A percentile compares a stretch with the other conserved stretches of the same genome.
Conservation (phyloP, 1,284 basidiomycete genomes). For the Heterobasidion parviporum region DNA sequence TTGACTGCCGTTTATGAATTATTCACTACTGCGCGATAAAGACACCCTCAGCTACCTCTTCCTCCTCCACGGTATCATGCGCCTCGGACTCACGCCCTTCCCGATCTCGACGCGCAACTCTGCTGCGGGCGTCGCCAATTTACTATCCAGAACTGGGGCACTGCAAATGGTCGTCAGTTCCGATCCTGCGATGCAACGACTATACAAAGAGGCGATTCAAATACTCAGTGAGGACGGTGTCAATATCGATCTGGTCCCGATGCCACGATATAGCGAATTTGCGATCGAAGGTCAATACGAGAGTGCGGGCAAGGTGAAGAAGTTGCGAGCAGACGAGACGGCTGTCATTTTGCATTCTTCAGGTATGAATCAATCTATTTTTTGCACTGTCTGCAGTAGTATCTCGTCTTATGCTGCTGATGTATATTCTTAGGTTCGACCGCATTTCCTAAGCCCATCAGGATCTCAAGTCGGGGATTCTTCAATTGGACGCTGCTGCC, state of each 20-base stretch:
- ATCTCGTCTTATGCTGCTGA: too few relatives aligned
- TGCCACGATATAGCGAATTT: neutral
- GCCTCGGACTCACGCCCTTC: slow-evolving; percentile 23
- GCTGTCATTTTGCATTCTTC: too few relatives aligned
- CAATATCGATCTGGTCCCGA: slow-evolving; percentile 7
- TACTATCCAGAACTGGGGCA: slow-evolving; percentile 21
- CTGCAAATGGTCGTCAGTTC: slow-evolving; percentile 20
- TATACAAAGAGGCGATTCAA: slow-evolving; percentile 9
- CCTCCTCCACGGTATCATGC: slow-evolving; percentile 18
- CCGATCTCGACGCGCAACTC: slow-evolving; percentile 33
- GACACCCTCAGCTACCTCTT: slow-evolving; percentile 26
- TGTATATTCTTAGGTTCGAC: too few relatives aligned
- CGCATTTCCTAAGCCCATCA: too few relatives aligned
- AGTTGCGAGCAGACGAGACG: neutral
- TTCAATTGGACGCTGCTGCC: too few relatives aligned
- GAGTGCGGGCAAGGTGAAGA: too few relatives aligned
- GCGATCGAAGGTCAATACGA: neutral
- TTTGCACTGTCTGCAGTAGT: neutral
- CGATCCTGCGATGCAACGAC: slow-evolving; percentile 17
- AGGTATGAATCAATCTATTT: too few relatives aligned
- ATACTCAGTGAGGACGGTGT: slow-evolving; percentile 1
- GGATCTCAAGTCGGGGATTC: too few relatives aligned
- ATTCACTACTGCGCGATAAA: slow-evolving; percentile 1
- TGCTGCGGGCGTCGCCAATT: slow-evolving; percentile 23
- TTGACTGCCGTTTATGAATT: too few relatives aligned